Evolutionary conservation across 257 asterid genomes (phyloP).

Genomic region (Nicotiana otophora): DNA sequence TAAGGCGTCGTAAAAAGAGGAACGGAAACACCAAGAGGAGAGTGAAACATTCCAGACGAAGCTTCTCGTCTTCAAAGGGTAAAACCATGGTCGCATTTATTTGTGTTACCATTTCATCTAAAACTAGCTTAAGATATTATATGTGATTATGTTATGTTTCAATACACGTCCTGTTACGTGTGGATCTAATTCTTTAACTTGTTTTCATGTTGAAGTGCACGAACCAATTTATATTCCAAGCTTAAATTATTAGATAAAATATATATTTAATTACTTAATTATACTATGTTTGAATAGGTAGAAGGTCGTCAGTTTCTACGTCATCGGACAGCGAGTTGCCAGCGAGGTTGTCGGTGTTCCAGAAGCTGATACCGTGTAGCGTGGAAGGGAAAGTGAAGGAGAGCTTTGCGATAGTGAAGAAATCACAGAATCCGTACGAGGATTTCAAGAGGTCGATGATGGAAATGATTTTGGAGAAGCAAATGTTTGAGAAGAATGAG

Average conservation of each 20-base stretch:
- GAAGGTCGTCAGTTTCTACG: conserved; percentile 14
- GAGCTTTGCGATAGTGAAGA: conserved; percentile 83
- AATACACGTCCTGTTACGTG: too few species aligned
- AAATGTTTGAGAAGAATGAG: conserved; percentile 60
- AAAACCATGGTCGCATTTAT: background rate
- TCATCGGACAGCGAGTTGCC: conserved; percentile 36
- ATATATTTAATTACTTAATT: background rate
- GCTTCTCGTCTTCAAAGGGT: conserved; percentile 7
- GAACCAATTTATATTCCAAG: too few species aligned
- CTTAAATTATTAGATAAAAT: too few species aligned
- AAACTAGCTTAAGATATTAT: background rate
- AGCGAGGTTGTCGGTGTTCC: conserved; percentile 67
- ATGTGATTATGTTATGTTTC: too few species aligned
- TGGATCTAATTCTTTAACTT: too few species aligned
- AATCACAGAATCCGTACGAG: conserved; percentile 67
- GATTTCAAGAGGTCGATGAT: conserved; percentile 87
- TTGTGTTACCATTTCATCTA: background rate
- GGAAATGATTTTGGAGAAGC: conserved; percentile 88
- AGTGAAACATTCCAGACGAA: background rate
- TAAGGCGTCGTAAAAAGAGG: conserved; percentile 8
- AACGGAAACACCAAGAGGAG: conserved; percentile 19
- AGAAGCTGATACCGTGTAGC: conserved; percentile 60
- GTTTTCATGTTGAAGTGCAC: too few species aligned
- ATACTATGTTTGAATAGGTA: background rate
- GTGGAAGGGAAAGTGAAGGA: conserved; percentile 82